Evolutionary conservation across 805 yeast genomes (phyloP).

Genomic region (Candida xiaguanensis): DNA sequence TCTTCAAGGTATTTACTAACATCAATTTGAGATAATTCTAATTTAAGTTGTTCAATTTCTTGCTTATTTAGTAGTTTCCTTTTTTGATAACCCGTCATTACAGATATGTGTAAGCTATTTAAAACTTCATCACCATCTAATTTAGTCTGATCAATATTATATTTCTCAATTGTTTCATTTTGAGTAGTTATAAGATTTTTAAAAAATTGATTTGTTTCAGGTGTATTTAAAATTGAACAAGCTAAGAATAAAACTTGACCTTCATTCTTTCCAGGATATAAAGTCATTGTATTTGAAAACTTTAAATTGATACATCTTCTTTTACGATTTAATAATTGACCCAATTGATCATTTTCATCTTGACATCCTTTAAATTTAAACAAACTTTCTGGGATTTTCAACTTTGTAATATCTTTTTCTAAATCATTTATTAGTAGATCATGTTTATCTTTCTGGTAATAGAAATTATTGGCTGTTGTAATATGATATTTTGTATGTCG

Average conservation of each 20-base stretch:
- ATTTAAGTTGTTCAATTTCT: neutral
- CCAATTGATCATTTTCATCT: neutral
- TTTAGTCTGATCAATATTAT: neutral
- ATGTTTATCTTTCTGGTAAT: neutral
- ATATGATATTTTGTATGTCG: constrained; percentile 6
- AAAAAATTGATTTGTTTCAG: neutral
- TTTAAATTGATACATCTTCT: neutral
- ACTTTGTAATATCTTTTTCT: neutral
- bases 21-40: neutral
- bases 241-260: constrained; percentile 3
- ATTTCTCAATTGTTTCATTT: neutral
- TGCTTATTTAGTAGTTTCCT: neutral
- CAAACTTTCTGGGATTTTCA: neutral
- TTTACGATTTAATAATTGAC: constrained; percentile 1
- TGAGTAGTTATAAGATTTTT: neutral
- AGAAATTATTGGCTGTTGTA: neutral
- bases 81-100: constrained; percentile 4
- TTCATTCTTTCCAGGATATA: constrained; percentile 5
- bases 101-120: constrained; percentile 2
- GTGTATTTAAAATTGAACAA: neutral
- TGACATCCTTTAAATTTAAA: neutral
- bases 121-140: neutral
- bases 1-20: neutral
- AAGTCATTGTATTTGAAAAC: neutral
- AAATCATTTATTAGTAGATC: neutral